Evolutionary conservation across 1,284 basidiomycete genomes (phyloP).

Genomic region (Agaricales sp.): DNA sequence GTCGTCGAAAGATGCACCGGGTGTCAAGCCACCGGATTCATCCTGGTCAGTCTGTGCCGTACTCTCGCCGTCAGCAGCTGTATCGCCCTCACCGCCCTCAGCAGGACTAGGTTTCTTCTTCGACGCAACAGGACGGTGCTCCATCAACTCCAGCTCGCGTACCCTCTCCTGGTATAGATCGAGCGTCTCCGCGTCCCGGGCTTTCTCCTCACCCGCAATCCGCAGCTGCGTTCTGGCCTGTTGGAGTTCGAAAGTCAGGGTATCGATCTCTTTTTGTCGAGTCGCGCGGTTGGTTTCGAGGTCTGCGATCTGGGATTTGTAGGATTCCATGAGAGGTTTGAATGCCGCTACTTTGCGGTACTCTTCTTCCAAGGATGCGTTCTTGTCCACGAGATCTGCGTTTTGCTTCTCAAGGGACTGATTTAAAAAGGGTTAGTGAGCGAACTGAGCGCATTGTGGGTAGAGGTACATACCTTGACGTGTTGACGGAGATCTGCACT

Average conservation of each 20-base stretch:
- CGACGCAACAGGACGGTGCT: slow-evolving; percentile 30
- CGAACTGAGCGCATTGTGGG: slow-evolving; percentile 3
- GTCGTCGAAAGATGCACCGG: slow-evolving; percentile 29
- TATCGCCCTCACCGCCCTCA: slow-evolving; percentile 2
- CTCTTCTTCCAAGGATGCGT: slow-evolving; percentile 85
- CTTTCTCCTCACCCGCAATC: slow-evolving; percentile 59
- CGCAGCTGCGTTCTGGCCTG: slow-evolving; percentile 61
- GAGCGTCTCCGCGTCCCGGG: slow-evolving; percentile 76
- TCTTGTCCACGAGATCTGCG: slow-evolving; percentile 82
- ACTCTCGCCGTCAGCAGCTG: slow-evolving; percentile 8
- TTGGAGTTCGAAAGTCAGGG: slow-evolving; percentile 68
- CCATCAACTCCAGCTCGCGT: slow-evolving; percentile 72
- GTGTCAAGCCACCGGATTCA: slow-evolving; percentile 14
- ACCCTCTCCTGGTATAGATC: slow-evolving; percentile 90
- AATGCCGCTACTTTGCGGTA: slow-evolving; percentile 79
- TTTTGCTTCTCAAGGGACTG: slow-evolving; percentile 90
- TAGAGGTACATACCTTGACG: slow-evolving; percentile 52
- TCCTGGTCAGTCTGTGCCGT: neutral
- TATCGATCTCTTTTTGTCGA: slow-evolving; percentile 63
- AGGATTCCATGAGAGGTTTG: slow-evolving; percentile 87
- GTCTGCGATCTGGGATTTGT: slow-evolving; percentile 80
- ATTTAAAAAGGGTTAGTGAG: slow-evolving; percentile 3
- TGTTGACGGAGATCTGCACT: slow-evolving; percentile 80
- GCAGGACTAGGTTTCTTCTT: slow-evolving; percentile 4
- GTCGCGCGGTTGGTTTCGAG: slow-evolving; percentile 64